Base-by-base conservation (phyloP, 257 asterid species). In the Fraxinus excelsior region DNA sequence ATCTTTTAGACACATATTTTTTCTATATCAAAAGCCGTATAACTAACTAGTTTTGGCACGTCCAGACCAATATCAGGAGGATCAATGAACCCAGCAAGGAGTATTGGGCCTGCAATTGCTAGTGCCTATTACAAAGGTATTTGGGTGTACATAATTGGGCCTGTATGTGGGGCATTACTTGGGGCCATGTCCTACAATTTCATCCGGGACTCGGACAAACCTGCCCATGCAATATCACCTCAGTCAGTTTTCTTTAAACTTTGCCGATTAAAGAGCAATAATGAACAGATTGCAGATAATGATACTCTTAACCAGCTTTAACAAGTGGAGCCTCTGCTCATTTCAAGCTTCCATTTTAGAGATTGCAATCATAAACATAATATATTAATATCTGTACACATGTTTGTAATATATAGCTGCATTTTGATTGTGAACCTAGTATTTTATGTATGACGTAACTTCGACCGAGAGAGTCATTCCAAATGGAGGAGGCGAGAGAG, bases 31-130 rank as follows among this genome's bases (percentile, higher is more conserved):
- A 31, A 31, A 31, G 34, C 5, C 8, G 12, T 42, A 5, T 32
- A 23, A 38, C 32, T 44, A 34, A 75, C 44, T 25, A 29, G 23
- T 25, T 37, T 19, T 37, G 21, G 13, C 37, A 10, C 53, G 28
- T 80, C 14, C 74, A 94, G 98, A 80, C 96, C 98, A 1, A 46
- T 92, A 74, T 92, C 98, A 2, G 97, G 98, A 34, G 98, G 97
- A 67, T 92, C 97, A 3, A 94, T 94, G 98, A 92, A 94, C 85
- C 98, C 97, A 0, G 97, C 92, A 3, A 82, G 97, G 77, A 87
- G 88, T 19, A 56, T 94, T 11, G 98, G 98, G 1, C 98, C 98
- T 4, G 98, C 98, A 60, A 75, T 91, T 68, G 98, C 94, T 10
- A 94, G 98, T 80, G 44, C 81, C 53, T 84, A 89, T 72, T 89